Base-by-base conservation (phyloP, 768 basidiomycete species). In the Serendipita vermifera region DNA sequence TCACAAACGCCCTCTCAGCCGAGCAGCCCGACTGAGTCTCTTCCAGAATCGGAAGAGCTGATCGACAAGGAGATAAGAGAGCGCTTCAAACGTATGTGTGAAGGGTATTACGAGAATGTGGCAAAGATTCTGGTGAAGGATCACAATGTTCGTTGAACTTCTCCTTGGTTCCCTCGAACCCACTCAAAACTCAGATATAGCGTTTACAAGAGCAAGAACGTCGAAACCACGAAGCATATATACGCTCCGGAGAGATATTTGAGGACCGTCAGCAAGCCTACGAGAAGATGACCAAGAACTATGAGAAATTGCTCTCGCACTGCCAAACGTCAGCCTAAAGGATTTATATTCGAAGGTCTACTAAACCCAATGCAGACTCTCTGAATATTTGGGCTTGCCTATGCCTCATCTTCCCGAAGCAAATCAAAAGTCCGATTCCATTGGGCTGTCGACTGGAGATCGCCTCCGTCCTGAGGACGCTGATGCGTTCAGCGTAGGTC, bases 241-340 rank as follows among this genome's bases (percentile, higher is more conserved):
- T 99, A 62, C 89, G 93, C 31, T 97, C 93, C 2, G 96, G 96
- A 26, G 94, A 99, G 69, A 97, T 99, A 60, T 99, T 99, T 62
- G 96, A 99, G 65, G 96, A 99, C 67, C 81, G 96, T 32, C 94
- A 98, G 67, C 93, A 98, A 68, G 91, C 88, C 7, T 99, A 99
- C 66, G 96, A 99, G 73, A 92, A 90, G 71, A 96, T 98, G 88
- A 92, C 91, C 35, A 91, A 87, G 69, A 78, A 82, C 40, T 97
- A 97, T 63, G 96, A 99, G 70, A 90, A 93, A 58, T 71, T 97
- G 22, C 77, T 92, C 46, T 73, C 83, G 14, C 91, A 82, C 63
- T 93, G 92, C 57, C 89, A 96, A 70, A 82, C 80, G 87, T 93
- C 62, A 63, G 81, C 68, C 27, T 20, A 31, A 26, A 24, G 33